Evolutionary conservation across 2,329 filamentous ascomycete species (phyloP).

Genomic region (Arachnopeziza araneosa): DNA sequence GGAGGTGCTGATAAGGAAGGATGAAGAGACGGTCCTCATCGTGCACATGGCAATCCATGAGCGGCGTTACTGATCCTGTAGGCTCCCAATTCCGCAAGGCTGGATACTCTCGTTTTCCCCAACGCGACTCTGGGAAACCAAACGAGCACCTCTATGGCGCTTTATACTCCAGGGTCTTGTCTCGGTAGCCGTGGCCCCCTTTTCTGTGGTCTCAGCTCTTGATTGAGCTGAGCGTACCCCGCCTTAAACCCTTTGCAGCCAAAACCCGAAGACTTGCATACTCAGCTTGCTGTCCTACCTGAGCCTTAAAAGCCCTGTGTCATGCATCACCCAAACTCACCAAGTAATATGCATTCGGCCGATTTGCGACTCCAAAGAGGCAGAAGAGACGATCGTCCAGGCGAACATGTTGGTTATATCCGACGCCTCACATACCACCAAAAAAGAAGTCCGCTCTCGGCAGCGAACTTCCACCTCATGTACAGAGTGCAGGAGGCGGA

Average conservation of each 20-base stretch:
- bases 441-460: slow-evolving; percentile 14
- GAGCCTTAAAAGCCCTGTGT: slow-evolving; percentile 9
- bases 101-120: neutral
- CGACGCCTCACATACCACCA: slow-evolving; percentile 13
- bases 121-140: neutral
- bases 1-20: neutral
- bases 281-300: neutral
- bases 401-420: slow-evolving; percentile 13
- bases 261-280: slow-evolving; percentile 7
- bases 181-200: neutral
- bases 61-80: neutral
- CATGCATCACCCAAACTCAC: slow-evolving; percentile 8
- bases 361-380: slow-evolving; percentile 2
- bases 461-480: slow-evolving; percentile 22
- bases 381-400: neutral
- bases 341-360: slow-evolving; percentile 8
- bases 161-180: neutral
- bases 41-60: neutral
- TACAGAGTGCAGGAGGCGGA: slow-evolving; percentile 21
- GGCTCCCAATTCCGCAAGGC: neutral
- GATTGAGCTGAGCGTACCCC: neutral
- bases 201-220: neutral
- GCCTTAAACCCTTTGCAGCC: neutral
- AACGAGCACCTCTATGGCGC: neutral
- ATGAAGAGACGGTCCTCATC: neutral